Percentiles rank a stretch among this genome's conserved stretches.
phyloP scores from a whole-genome alignment of 306 rosid species.

The Prunus armeniaca region DNA sequence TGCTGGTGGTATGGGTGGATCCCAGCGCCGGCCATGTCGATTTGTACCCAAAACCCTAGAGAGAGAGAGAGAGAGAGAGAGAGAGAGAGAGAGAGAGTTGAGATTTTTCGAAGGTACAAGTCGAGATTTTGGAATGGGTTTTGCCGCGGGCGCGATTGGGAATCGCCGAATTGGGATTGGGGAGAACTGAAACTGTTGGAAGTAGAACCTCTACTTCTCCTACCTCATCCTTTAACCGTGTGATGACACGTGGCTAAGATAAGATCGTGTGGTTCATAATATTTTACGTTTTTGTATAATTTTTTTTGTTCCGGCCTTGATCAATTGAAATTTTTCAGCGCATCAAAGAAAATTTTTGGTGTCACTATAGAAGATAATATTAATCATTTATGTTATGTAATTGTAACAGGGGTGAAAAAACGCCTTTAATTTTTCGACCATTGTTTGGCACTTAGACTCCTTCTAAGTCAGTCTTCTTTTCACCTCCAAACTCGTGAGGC shows the following conservation, averaged over 20 bases:
- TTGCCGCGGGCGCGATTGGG: not conserved
- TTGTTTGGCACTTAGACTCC: no score
- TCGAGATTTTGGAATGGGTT: not conserved
- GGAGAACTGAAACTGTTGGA: not conserved
- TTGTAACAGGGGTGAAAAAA: no score
- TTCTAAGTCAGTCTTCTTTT: no score
- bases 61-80: not conserved
- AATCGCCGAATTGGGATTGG: not conserved
- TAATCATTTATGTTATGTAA: no score
- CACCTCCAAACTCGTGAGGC: no score
- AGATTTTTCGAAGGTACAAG: not conserved
- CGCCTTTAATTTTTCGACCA: no score
- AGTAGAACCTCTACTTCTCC: not conserved
- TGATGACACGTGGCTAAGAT: not conserved
- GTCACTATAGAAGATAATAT: no score
- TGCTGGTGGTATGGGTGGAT: constrained; percentile 96
- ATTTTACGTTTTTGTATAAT: not conserved
- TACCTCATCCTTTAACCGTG: not conserved
- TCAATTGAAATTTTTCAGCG: no score
- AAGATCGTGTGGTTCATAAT: not conserved
- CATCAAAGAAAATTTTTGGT: no score
- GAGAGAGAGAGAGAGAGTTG: not conserved
- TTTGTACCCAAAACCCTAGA: not conserved
- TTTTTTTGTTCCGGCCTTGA: no score
- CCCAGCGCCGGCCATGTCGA: constrained; percentile 79